Base-by-base conservation (phyloP, 2,329 filamentous ascomycete genomes). In the Penicillium sp. region DNA sequence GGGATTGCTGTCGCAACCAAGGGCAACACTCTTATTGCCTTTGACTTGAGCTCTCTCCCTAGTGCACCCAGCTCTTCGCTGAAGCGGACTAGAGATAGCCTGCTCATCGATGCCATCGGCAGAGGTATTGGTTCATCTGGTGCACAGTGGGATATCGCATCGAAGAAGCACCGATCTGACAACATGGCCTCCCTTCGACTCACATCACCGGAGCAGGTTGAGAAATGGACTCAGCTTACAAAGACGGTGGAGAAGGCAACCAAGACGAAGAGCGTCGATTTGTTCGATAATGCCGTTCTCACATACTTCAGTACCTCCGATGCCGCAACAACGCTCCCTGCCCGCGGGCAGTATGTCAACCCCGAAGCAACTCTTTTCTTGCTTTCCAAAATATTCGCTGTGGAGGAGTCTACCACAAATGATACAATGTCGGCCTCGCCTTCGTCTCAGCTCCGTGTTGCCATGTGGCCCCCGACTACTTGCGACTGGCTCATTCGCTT, bases 101-200 rank as follows among this genome's bases (percentile, higher is more conserved):
- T 77, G 14, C 61, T 77, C 22, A 73, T 77, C 31, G 73, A 77
- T 58, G 72, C 75, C 10, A 75, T 77, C 56, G 75, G 75, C 10
- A 72, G 73, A 33, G 75, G 75, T 43, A 73, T 77, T 47, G 69
- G 67, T 14, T 69, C 68, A 8, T 64, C 67, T n/a, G 62, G 64
- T 40, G 57, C 65, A 1, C 61, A 70, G 22, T 68, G 65, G 63
- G 68, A 70, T 33, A 51, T 59, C n/a, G 53, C 62, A 9, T 67
- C 66, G 1, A 70, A 69, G 52, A 70, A 69, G 54, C 64, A 66
- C 44, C 65, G 63, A 40, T 62, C 66, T 17, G 67, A 74, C 19
- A 60, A 65, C 40, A 63, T 66, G 58, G 61, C 62, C 4, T 66
- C 64, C 9, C 53, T 75, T 40, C 69, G 70, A 9, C 67, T 76